Conservation (phyloP, 1,284 basidiomycete species). For the Schizopora paradoxa region DNA sequence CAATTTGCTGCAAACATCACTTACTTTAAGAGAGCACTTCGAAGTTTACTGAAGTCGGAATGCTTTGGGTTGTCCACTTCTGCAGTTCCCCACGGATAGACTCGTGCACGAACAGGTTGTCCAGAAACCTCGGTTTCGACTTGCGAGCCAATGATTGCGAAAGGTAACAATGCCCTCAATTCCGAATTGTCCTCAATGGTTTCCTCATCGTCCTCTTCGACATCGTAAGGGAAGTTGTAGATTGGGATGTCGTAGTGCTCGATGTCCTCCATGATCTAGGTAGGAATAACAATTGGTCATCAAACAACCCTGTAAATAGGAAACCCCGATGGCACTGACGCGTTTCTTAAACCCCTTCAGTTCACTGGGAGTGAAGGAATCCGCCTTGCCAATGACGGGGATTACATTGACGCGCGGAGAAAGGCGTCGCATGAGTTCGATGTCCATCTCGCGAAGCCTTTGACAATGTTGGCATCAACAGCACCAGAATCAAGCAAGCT, state of each 20-base stretch:
- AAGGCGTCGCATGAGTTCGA: slow-evolving; percentile 95
- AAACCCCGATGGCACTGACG: slow-evolving; percentile 40
- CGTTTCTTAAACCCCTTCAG: slow-evolving; percentile 95
- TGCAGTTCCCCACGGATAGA: slow-evolving; percentile 97
- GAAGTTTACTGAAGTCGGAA: slow-evolving; percentile 92
- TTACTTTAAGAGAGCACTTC: slow-evolving; percentile 86
- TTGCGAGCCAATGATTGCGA: slow-evolving; percentile 96
- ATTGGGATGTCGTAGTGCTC: slow-evolving; percentile 98
- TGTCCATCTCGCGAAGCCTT: slow-evolving; percentile 97
- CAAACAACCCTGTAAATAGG: slow-evolving; percentile 14
- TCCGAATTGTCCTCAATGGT: slow-evolving; percentile 98
- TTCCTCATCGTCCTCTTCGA: slow-evolving; percentile 98
- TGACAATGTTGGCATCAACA: slow-evolving; percentile 31
- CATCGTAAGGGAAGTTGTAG: slow-evolving; percentile 99
- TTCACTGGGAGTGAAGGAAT: slow-evolving; percentile 89
- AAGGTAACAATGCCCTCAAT: slow-evolving; percentile 86
- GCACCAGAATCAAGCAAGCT: slow-evolving; percentile 1
- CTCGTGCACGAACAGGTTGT: slow-evolving; percentile 84
- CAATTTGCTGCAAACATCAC: slow-evolving; percentile 19
- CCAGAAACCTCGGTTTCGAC: slow-evolving; percentile 94
- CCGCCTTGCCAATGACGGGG: slow-evolving; percentile 96
- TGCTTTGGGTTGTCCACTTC: slow-evolving; percentile 99
- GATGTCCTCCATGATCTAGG: slow-evolving; percentile 97
- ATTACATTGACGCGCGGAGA: slow-evolving; percentile 98
- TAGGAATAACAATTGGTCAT: slow-evolving; percentile 7